Conservation (phyloP, 371 early-diverging fungal genomes). For the Rhizopus stolonifer region DNA sequence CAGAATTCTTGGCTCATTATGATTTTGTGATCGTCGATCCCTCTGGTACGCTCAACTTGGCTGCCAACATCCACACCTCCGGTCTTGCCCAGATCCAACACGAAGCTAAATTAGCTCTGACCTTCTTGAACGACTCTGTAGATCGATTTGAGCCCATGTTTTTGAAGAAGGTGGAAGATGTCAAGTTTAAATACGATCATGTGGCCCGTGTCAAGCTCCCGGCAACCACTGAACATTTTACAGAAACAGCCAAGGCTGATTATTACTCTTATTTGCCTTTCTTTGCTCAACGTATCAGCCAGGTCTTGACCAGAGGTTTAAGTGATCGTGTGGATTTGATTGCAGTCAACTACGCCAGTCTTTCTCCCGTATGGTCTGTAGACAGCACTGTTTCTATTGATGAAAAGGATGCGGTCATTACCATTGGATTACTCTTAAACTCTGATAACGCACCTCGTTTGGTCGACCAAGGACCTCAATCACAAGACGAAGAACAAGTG, state of each 20-base stretch:
- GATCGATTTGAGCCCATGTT: constrained; percentile 78
- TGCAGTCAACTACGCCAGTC: constrained; percentile 35
- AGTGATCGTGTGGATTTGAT: constrained; percentile 67
- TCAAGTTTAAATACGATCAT: constrained; percentile 67
- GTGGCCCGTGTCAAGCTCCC: constrained; percentile 28
- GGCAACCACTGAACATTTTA: constrained; percentile 39
- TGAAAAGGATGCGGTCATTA: constrained; percentile 27
- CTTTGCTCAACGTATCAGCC: constrained; percentile 50
- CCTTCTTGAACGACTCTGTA: constrained; percentile 58
- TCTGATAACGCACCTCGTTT: constrained; percentile 62
- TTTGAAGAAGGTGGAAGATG: constrained; percentile 66
- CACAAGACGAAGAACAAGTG: constrained; percentile 61
- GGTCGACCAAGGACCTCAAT: constrained; percentile 82
- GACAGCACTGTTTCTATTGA: constrained; percentile 19
- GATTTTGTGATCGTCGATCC: constrained; percentile 87
- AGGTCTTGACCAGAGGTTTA: constrained; percentile 62
- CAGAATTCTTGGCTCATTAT: constrained; percentile 60
- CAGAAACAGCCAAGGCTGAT: constrained; percentile 52
- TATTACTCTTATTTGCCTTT: constrained; percentile 54
- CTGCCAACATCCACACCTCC: constrained; percentile 59
- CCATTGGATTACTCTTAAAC: constrained; percentile 73
- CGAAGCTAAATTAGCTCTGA: constrained; percentile 66
- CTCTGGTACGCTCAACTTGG: constrained; percentile 79
- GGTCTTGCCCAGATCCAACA: constrained; percentile 66
- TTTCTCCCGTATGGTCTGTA: constrained; percentile 35